Evolutionary conservation across 306 rosid species (phyloP).

Genomic region (Trifolium repens): DNA sequence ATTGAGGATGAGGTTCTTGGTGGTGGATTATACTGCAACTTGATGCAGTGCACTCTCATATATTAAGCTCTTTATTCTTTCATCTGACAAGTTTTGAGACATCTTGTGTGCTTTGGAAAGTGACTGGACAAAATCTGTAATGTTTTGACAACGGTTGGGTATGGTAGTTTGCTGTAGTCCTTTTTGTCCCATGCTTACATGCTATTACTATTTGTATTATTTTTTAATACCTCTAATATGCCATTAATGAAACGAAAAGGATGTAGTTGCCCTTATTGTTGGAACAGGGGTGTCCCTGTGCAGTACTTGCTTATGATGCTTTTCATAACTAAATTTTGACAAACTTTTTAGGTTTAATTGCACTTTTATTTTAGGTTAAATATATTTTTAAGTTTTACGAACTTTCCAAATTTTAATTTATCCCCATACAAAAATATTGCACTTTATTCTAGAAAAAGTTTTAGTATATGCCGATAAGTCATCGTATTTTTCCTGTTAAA

Average conservation of each 20-base stretch:
- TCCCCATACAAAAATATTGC: no score
- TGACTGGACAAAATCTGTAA: constrained; percentile 25
- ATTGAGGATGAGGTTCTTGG: constrained; percentile 28
- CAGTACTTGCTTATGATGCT: background rate
- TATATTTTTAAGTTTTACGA: no score
- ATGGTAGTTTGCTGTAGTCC: constrained; percentile 45
- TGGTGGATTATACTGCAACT: constrained; percentile 11
- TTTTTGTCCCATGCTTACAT: constrained; percentile 31
- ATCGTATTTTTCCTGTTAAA: no score
- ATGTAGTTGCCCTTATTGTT: constrained; percentile 17
- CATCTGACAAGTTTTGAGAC: constrained; percentile 26
- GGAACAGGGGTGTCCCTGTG: background rate
- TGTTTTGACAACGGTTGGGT: constrained; percentile 48
- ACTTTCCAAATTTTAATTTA: no score
- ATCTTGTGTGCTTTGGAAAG: constrained; percentile 40
- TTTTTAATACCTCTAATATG: constrained; percentile 6
- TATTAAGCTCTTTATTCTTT: constrained; percentile 12
- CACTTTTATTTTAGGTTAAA: background rate
- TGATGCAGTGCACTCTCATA: constrained; percentile 23
- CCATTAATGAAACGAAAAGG: constrained; percentile 14
- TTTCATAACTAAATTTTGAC: background rate
- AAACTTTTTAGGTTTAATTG: background rate
- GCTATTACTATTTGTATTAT: constrained; percentile 7
- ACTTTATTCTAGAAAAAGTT: no score
- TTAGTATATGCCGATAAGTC: no score